Conservation (phyloP, 768 basidiomycete species). For the Mycena belliarum region DNA sequence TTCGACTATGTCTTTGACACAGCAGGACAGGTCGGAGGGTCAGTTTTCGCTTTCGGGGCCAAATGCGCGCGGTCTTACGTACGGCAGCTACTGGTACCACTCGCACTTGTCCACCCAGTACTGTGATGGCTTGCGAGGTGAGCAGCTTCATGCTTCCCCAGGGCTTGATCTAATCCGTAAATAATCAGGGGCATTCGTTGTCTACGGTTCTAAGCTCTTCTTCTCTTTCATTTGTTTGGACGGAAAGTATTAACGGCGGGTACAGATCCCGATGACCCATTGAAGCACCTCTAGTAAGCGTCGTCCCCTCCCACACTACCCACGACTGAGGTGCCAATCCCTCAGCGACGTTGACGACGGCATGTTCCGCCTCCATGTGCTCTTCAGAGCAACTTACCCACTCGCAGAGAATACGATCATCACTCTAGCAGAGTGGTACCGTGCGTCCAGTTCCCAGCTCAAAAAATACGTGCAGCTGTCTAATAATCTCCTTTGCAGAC, state of each 20-base stretch:
- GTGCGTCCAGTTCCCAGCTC: background rate
- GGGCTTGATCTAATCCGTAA: background rate
- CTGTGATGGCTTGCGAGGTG: slow-evolving; percentile 45
- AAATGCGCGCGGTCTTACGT: too few species aligned
- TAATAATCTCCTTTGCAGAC: background rate
- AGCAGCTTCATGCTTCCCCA: too few species aligned
- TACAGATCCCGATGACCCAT: slow-evolving; percentile 40
- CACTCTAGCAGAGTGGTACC: slow-evolving; percentile 33
- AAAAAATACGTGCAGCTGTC: background rate
- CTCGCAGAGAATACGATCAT: slow-evolving; percentile 35
- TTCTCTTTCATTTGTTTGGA: too few species aligned
- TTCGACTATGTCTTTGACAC: slow-evolving; percentile 40
- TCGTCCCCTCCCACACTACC: too few species aligned
- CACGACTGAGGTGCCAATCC: background rate
- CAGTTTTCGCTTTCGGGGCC: too few species aligned
- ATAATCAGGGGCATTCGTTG: slow-evolving; percentile 12
- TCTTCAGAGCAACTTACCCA: slow-evolving; percentile 7
- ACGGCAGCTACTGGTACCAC: slow-evolving; percentile 43
- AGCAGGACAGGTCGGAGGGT: slow-evolving; percentile 37
- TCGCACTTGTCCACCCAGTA: slow-evolving; percentile 50
- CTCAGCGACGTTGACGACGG: slow-evolving; percentile 40
- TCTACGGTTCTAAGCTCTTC: too few species aligned
- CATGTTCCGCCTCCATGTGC: slow-evolving; percentile 4
- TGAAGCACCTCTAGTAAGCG: slow-evolving; percentile 31
- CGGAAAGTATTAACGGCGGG: background rate